A percentile compares a stretch with the other conserved stretches of the same genome.
These are phyloP conservation scores for Macrophomina pseudophaseolina DNA, from an alignment of 2,329 filamentous ascomycete species.

Conservation along the genomic window DNA sequence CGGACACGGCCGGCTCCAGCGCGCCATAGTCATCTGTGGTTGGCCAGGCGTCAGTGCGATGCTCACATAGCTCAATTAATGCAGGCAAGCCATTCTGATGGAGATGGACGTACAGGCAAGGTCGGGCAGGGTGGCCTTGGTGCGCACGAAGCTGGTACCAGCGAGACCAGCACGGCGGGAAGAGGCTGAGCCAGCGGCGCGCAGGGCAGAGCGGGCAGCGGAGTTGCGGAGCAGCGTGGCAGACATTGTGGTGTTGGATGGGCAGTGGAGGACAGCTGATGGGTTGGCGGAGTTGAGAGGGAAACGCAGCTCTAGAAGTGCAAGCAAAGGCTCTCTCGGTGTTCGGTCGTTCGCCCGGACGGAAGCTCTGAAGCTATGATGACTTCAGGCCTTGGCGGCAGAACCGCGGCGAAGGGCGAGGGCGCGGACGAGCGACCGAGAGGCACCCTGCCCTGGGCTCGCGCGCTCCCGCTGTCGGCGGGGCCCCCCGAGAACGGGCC, in stretches of 20 bases:
- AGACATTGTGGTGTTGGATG: slow-evolving; percentile 64
- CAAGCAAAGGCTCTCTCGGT: too few species aligned
- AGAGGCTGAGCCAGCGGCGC: slow-evolving; percentile 67
- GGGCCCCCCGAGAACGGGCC: not conserved
- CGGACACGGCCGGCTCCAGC: slow-evolving; percentile 82
- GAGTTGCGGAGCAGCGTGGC: slow-evolving; percentile 74
- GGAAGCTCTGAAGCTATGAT: slow-evolving; percentile 25
- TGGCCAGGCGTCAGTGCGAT: not conserved
- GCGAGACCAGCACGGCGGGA: slow-evolving; percentile 66
- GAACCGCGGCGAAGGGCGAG: slow-evolving; percentile 5
- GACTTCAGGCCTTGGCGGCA: slow-evolving; percentile 14
- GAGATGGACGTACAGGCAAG: slow-evolving; percentile 66
- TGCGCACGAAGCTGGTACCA: slow-evolving; percentile 77
- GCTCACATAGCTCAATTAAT: not conserved
- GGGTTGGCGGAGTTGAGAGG: not conserved
- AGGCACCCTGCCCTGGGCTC: not conserved
- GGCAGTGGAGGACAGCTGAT: not conserved
- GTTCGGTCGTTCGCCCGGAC: not conserved
- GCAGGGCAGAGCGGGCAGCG: slow-evolving; percentile 72
- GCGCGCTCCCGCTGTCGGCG: not conserved
- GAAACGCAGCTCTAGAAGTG: not conserved
- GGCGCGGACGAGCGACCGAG: not conserved
- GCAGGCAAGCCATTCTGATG: too few species aligned
- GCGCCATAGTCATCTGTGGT: slow-evolving; percentile 88
- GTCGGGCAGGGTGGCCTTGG: slow-evolving; percentile 92